Conservation (phyloP, 768 basidiomycete genomes). For the Macrolepiota dolichaula region DNA sequence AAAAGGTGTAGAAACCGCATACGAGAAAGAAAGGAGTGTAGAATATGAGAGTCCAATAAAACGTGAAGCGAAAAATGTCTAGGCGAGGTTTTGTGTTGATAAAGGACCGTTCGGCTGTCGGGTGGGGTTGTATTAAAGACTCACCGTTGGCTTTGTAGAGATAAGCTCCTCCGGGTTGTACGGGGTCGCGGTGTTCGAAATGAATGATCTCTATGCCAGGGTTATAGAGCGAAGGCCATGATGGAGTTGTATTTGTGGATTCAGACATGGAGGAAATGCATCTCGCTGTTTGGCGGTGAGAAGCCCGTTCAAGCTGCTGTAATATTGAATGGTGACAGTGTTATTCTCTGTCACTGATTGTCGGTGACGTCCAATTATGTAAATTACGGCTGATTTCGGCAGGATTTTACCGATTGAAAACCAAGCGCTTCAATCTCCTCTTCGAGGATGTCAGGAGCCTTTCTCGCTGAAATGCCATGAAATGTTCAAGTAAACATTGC, state of each 20-base stretch:
- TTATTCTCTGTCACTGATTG: no score
- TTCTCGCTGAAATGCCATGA: no score
- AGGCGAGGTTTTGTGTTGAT: background rate
- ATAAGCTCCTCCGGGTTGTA: constrained; percentile 40
- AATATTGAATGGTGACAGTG: no score
- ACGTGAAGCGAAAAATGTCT: constrained; percentile 52
- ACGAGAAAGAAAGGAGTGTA: constrained; percentile 48
- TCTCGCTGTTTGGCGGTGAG: background rate
- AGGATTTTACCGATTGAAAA: no score
- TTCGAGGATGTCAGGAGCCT: no score
- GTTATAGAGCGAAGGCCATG: constrained; percentile 51
- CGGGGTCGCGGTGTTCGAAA: constrained; percentile 34
- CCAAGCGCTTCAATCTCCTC: no score
- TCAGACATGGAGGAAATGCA: background rate
- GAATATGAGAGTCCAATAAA: constrained; percentile 50
- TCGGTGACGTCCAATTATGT: no score
- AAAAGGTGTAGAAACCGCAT: constrained; percentile 48
- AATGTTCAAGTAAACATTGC: no score
- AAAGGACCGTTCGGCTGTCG: background rate
- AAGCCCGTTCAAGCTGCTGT: no score
- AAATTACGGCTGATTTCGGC: no score
- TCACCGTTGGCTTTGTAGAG: constrained; percentile 37
- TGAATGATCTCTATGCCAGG: constrained; percentile 46
- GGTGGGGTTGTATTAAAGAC: background rate
- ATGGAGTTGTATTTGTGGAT: constrained; percentile 18